Evolutionary conservation across 2,329 filamentous ascomycete species (phyloP).

Genomic region (Fusarium pseudocircinatum): DNA sequence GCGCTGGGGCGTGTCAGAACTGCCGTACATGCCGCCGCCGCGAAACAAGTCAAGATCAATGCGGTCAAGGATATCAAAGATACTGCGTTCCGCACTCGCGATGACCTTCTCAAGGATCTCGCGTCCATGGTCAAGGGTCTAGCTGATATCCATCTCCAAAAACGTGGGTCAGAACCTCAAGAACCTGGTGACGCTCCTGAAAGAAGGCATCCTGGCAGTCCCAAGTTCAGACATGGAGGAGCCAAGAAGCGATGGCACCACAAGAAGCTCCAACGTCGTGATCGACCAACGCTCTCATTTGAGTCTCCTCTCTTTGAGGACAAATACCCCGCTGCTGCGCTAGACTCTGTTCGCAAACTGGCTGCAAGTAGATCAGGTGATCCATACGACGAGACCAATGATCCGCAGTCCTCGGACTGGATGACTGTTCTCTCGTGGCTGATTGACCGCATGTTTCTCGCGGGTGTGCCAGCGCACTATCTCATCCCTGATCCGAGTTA

Average conservation of each 20-base stretch:
- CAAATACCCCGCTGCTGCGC: background rate
- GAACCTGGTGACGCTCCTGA: background rate
- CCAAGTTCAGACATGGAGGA: background rate
- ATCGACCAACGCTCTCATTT: background rate
- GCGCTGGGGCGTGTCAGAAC: conserved; percentile 33
- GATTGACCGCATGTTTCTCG: conserved; percentile 50
- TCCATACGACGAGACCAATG: conserved; percentile 42
- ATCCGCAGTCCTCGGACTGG: conserved; percentile 50
- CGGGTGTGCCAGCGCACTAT: conserved; percentile 52
- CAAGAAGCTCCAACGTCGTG: background rate
- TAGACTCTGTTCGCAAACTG: background rate
- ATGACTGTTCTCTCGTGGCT: conserved; percentile 49
- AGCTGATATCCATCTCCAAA: background rate
- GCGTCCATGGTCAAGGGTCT: background rate
- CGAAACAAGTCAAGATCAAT: background rate
- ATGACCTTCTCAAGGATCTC: background rate
- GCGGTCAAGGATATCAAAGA: background rate
- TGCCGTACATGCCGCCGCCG: background rate
- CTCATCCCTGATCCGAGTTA: conserved; percentile 51
- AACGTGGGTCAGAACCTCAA: background rate
- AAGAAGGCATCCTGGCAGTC: background rate
- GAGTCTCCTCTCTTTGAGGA: background rate
- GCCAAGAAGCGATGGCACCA: background rate
- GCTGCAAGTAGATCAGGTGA: background rate
- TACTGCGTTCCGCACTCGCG: background rate